Percentiles rank a stretch among this genome's conserved stretches.
These are phyloP conservation scores for Cercospora zeina DNA, from an alignment of 2,329 filamentous ascomycete genomes.

Conservation along the genomic window DNA sequence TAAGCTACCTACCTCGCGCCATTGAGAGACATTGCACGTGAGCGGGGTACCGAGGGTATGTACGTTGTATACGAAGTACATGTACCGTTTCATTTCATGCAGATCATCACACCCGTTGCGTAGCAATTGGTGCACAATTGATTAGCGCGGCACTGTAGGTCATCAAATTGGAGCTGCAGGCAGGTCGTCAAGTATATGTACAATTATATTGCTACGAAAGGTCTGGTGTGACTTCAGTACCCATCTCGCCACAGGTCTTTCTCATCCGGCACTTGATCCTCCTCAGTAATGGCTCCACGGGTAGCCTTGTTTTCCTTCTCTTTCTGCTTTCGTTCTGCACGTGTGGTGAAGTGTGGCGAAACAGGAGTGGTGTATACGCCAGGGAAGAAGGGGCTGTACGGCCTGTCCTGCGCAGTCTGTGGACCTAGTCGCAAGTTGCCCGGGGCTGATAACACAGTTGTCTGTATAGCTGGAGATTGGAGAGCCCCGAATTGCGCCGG, in stretches of 20 bases:
- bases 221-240: conserved; percentile 13
- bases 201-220: background rate
- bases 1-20: conserved; percentile 3
- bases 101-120: background rate
- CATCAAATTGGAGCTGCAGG: background rate
- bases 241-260: conserved; percentile 61
- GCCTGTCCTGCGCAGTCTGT: too few species aligned
- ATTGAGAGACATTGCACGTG: conserved; percentile 4
- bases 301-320: conserved; percentile 62
- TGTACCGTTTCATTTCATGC: conserved; percentile 16
- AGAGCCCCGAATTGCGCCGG: background rate
- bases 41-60: conserved; percentile 17
- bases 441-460: background rate
- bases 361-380: conserved; percentile 69
- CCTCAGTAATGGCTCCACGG: conserved; percentile 54
- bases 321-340: conserved; percentile 68
- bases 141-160: background rate
- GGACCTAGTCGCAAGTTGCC: too few species aligned
- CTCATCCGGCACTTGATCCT: conserved; percentile 61
- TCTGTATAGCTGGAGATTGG: background rate
- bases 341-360: conserved; percentile 70
- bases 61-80: too few species aligned
- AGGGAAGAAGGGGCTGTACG: background rate
- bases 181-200: background rate
- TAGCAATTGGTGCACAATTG: background rate